Conservation (phyloP, 2,329 filamentous ascomycete genomes). For the Bipolaris sorokiniana region DNA sequence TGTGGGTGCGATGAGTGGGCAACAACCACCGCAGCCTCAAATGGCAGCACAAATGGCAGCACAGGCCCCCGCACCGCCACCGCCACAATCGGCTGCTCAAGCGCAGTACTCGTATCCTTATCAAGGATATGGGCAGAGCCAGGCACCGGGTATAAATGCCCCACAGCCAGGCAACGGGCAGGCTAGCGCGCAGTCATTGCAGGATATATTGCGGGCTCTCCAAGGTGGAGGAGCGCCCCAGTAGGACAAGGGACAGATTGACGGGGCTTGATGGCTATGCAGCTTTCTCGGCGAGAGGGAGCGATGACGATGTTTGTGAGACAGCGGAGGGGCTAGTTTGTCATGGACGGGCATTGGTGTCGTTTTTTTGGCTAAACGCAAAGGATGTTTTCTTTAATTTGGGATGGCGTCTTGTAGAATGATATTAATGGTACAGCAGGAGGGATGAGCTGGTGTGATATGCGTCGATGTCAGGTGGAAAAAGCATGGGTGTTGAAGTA, state of each 20-base stretch:
- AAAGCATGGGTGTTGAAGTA: not conserved
- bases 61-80: conserved; percentile 28
- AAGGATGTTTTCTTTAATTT: not conserved
- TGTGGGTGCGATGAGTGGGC: conserved; percentile 32
- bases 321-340: not conserved
- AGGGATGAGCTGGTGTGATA: conserved; percentile 5
- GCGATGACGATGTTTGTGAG: not conserved
- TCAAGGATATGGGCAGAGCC: conserved; percentile 32
- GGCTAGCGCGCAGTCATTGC: conserved; percentile 30
- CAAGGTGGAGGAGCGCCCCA: conserved; percentile 28
- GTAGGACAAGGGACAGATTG: not conserved
- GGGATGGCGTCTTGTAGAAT: conserved; percentile 12
- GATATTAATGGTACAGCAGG: conserved; percentile 2
- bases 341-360: too few species aligned
- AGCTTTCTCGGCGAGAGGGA: not conserved
- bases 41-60: conserved; percentile 25
- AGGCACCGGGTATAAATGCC: conserved; percentile 27
- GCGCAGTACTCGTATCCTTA: conserved; percentile 34
- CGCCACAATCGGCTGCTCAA: conserved; percentile 26
- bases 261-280: not conserved
- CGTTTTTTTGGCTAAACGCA: not conserved
- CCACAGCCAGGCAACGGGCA: conserved; percentile 31
- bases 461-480: not conserved
- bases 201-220: conserved; percentile 42
- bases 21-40: conserved; percentile 29